Evolutionary conservation across 371 early-diverging fungal species (phyloP).

Genomic region (Mucor velutinosus): DNA sequence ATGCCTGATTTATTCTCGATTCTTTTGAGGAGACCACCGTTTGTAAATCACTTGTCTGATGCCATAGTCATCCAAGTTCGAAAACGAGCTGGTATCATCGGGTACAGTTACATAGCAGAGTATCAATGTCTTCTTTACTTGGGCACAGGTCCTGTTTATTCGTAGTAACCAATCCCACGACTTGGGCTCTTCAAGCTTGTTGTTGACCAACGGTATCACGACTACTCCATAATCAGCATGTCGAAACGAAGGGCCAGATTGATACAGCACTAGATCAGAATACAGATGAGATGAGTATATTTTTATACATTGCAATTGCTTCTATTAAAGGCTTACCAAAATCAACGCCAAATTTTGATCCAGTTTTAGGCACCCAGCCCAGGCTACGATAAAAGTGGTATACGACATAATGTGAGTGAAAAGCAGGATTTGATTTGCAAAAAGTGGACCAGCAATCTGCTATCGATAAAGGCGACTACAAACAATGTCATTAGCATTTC

Average conservation of each 20-base stretch:
- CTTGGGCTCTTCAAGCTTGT: constrained; percentile 9
- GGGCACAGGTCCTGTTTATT: constrained; percentile 62
- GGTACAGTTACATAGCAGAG: constrained; percentile 59
- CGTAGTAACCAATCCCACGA: constrained; percentile 63
- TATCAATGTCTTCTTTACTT: constrained; percentile 64
- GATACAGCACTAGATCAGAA: constrained; percentile 29
- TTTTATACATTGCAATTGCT: no score
- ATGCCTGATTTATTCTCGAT: constrained; percentile 36
- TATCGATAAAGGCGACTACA: constrained; percentile 18
- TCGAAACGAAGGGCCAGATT: constrained; percentile 24
- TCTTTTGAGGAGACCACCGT: constrained; percentile 64
- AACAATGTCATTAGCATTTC: background rate
- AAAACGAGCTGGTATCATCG: background rate
- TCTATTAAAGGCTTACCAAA: constrained; percentile 49
- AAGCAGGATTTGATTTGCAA: constrained; percentile 27
- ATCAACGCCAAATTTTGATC: constrained; percentile 84
- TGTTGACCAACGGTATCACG: constrained; percentile 24
- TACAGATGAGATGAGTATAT: constrained; percentile 20
- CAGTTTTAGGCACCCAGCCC: constrained; percentile 85
- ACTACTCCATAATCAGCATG: constrained; percentile 44
- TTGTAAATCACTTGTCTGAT: constrained; percentile 55
- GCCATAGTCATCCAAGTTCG: constrained; percentile 31
- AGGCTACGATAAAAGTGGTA: constrained; percentile 82
- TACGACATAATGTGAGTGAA: constrained; percentile 68
- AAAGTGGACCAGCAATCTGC: constrained; percentile 44